These are phyloP conservation scores for Arthrobotrys sphaeroides DNA, from an alignment of 2,329 filamentous ascomycete species.

Conservation along the genomic window DNA sequence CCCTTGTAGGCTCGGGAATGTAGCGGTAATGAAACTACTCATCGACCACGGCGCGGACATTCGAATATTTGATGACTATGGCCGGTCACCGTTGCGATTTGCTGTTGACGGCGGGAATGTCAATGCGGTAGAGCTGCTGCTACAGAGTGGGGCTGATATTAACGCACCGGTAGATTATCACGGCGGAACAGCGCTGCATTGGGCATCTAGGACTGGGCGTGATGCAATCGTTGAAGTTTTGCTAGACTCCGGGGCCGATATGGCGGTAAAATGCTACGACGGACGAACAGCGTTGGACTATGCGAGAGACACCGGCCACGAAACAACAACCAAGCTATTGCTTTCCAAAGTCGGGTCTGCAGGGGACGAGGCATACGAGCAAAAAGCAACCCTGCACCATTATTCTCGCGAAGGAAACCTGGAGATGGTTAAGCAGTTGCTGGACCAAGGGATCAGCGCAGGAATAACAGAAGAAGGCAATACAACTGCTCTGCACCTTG, in stretches of 20 bases:
- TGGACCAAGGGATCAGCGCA: constrained; percentile 30
- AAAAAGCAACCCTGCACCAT: constrained; percentile 55
- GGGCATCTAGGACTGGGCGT: constrained; percentile 27
- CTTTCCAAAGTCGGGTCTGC: constrained; percentile 44
- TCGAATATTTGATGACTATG: constrained; percentile 12
- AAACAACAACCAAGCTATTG: constrained; percentile 46
- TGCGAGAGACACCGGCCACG: constrained; percentile 45
- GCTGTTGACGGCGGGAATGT: constrained; percentile 32
- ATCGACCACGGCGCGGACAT: constrained; percentile 27
- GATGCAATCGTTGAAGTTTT: constrained; percentile 13
- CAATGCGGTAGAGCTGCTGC: constrained; percentile 55
- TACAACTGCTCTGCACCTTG: constrained; percentile 52
- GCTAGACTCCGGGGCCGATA: constrained; percentile 9
- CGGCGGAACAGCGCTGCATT: constrained; percentile 50
- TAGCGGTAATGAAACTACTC: constrained; percentile 49
- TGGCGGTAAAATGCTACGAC: constrained; percentile 21
- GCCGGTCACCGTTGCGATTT: constrained; percentile 32
- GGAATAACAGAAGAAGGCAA: constrained; percentile 35
- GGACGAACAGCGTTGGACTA: constrained; percentile 47
- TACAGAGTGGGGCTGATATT: constrained; percentile 46
- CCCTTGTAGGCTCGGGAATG: constrained; percentile 32
- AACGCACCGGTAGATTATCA: constrained; percentile 48
- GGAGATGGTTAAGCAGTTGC: constrained; percentile 49
- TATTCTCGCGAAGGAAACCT: constrained; percentile 55
- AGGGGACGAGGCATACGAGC: constrained; percentile 25